Conservation (phyloP, 305 asterid genomes). For the Fraxinus nigra region DNA sequence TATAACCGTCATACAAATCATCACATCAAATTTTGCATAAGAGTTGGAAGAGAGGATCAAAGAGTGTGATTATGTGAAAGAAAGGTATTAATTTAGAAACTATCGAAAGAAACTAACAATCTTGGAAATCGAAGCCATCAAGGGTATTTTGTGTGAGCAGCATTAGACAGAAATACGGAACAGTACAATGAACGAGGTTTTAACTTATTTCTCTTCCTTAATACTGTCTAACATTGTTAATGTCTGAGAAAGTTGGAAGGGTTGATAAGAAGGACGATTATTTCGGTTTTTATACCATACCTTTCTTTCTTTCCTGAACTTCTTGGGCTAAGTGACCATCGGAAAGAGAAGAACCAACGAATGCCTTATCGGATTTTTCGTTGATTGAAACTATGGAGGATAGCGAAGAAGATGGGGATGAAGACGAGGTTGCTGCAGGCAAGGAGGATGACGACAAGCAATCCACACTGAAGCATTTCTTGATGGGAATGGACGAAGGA, state of each 20-base stretch:
- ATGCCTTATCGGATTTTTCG: conserved; percentile 29
- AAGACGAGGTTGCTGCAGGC: conserved; percentile 30
- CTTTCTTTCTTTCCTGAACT: conserved; percentile 56
- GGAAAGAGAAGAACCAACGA: conserved; percentile 48
- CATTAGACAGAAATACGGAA: background rate
- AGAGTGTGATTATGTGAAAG: background rate
- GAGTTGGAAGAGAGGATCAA: background rate
- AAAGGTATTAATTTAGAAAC: background rate
- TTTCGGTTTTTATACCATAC: background rate
- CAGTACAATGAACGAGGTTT: background rate
- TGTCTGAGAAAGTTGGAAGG: background rate
- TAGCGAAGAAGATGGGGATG: conserved; percentile 41
- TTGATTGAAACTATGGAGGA: conserved; percentile 30
- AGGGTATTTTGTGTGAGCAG: background rate
- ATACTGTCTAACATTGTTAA: background rate
- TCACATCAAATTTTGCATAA: background rate
- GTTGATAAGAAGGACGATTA: background rate
- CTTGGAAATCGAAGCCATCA: background rate
- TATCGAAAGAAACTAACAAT: background rate
- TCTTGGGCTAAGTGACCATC: conserved; percentile 41
- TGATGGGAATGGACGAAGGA: conserved; percentile 31
- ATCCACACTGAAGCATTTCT: conserved; percentile 69
- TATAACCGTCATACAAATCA: background rate
- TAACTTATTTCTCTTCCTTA: background rate
- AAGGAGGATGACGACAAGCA: conserved; percentile 39